Base-by-base conservation (phyloP, 2,329 filamentous ascomycete species). In the Hawksworthiomyces lignivorus region DNA sequence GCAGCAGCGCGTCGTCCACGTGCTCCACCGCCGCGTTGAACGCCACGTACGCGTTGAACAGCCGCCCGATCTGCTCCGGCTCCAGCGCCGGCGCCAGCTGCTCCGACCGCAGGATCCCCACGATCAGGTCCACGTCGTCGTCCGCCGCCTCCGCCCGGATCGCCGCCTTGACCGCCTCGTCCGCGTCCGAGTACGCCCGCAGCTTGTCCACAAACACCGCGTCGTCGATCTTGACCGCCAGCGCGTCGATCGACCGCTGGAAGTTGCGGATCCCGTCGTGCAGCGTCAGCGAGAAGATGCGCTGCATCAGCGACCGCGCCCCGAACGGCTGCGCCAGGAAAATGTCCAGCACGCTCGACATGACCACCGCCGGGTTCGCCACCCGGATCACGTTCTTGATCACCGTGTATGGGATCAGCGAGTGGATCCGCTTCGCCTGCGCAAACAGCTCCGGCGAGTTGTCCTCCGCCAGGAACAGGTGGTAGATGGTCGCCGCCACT, bases 371-470 rank as follows among this genome's bases (percentile, higher is more conserved):
- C 3, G 92, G 92, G 54, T 98, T 98, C 18, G 92, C 88, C 52
- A 97, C 87, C 43, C 90, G 81, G 55, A 98, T 97, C 35, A 95
- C 87, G 57, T 97, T 96, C 68, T 98, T 98, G 59, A 98, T 72
- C 36, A 96, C 70, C 1, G 82, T 84, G 58, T 98, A 98, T 0
- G 92, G 92, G 33, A 98, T 84, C 43, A 97, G 75, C 1, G 89
- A 95, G 59, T 98, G 92, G 39, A 97, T 96, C 47, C 86, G 80
- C 65, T 90, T 95, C 5, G 85, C 82, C 62, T 98, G 92, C 0
- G 88, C 87, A 60, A 97, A 97, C 22, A 98, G 65, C 57, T 98
- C 92, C 1, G 92, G 89, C 0, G 90, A 96, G 62, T 98, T 98
- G 64, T 98, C 92, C 61, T 98, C 92, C 6, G 92, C 92, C 33